These are phyloP conservation scores for Trametes punicea DNA, from an alignment of 768 basidiomycete genomes.

Conservation along the genomic window DNA sequence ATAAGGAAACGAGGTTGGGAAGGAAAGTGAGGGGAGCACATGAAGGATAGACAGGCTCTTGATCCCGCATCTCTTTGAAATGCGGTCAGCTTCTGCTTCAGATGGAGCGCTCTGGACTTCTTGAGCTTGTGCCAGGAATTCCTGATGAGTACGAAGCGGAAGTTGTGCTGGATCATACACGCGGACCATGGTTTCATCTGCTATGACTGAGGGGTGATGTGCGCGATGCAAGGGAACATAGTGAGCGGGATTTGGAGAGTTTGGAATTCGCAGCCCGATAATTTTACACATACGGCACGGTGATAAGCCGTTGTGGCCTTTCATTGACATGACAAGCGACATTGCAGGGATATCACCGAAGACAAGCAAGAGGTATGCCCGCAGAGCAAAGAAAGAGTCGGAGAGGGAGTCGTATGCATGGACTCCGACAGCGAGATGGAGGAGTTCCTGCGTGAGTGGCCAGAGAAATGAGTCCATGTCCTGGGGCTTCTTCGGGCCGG, in stretches of 20 bases:
- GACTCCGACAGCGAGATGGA: slow-evolving; percentile 36
- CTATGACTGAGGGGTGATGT: slow-evolving; percentile 20
- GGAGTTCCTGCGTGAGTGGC: slow-evolving; percentile 36
- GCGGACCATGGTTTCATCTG: slow-evolving; percentile 19
- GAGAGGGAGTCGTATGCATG: slow-evolving; percentile 31
- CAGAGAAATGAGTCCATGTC: slow-evolving; percentile 38
- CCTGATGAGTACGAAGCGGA: slow-evolving; percentile 45
- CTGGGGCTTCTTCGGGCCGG: slow-evolving; percentile 42
- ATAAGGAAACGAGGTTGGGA: slow-evolving; percentile 41
- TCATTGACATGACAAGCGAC: slow-evolving; percentile 34
- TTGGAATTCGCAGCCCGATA: slow-evolving; percentile 23
- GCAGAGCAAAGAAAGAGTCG: slow-evolving; percentile 27
- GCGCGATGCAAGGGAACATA: slow-evolving; percentile 31
- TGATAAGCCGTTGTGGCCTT: slow-evolving; percentile 38
- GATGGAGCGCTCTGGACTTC: slow-evolving; percentile 15
- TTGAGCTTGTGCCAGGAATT: slow-evolving; percentile 34
- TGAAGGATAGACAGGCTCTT: slow-evolving; percentile 31
- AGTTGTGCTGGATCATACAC: slow-evolving; percentile 33
- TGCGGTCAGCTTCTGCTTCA: slow-evolving; percentile 1
- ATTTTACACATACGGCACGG: slow-evolving; percentile 41
- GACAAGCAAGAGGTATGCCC: slow-evolving; percentile 29
- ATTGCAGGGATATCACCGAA: slow-evolving; percentile 36
- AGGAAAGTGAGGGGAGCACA: slow-evolving; percentile 31
- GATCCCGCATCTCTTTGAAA: slow-evolving; percentile 22
- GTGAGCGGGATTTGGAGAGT: slow-evolving; percentile 15